Base-by-base conservation (phyloP, 176 grass and related monocot genomes). In the Poa annua region DNA sequence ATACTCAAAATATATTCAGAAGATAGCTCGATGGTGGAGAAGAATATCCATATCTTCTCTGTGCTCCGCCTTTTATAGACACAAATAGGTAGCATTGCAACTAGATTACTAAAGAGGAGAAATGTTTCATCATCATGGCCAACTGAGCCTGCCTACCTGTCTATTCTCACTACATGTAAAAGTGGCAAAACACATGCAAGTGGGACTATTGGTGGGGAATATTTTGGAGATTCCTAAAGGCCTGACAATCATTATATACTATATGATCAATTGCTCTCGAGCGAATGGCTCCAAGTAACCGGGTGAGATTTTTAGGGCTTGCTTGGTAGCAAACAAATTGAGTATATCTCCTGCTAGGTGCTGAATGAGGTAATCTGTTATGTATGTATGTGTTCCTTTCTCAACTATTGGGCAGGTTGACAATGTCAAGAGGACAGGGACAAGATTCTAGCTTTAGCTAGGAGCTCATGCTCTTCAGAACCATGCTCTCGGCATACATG, bases 131-230 rank as follows among this genome's bases (percentile, higher is more conserved):
- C 60, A 63, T 29, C 60, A 63, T 63, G 24, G 60, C 4, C 60
- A 32, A 24, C 60, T 63, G 60, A 32, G 60, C 56, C 24, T 63
- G 60, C 60, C 60, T 63, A 26, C 60, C 60, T 63, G 60, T 63
- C 60, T 63, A 63, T 63, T 63, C 26, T 63, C 25, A 5, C 25
- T 63, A 63, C 60, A 63, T 63, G 60, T 29, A 62, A 24, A 62
- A 62, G 59, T 62, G 59, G 59, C 59, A 62, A 62, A 14, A 62
- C 24, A 62, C 59, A 63, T 3, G 13, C 60, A 32, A 63, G 60
- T 63, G 25, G 60, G 60, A 63, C 25, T 32, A 15, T 16, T 63
- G 33, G 60, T 63, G 60, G 25, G 60, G 60, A 63, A 63, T 63
- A 63, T 16, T 63, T 32, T 63, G 60, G 13, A 33, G 60, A 63